Evolutionary conservation across 2,329 filamentous ascomycete genomes (phyloP).

Genomic region (Ascocoryne sarcoides): DNA sequence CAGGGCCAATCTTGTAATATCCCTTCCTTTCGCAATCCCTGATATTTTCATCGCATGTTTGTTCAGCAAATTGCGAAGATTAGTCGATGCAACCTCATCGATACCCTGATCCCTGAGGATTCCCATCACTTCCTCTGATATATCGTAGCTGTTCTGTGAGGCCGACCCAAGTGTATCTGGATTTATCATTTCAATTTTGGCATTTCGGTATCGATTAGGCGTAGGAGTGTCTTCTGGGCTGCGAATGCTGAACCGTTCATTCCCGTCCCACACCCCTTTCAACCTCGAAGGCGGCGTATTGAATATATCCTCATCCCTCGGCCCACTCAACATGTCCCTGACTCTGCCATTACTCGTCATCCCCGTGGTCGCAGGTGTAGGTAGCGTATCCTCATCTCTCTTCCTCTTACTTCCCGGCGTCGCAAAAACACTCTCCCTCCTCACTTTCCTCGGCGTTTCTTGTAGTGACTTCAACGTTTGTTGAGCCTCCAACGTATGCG

Average conservation of each 20-base stretch:
- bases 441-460: constrained; percentile 23
- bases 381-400: constrained; percentile 17
- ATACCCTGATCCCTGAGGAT: constrained; percentile 39
- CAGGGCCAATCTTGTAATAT: constrained; percentile 53
- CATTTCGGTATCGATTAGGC: constrained; percentile 17
- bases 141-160: constrained; percentile 23
- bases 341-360: background rate
- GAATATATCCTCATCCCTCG: constrained; percentile 18
- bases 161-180: background rate
- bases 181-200: constrained; percentile 1
- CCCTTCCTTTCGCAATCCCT: constrained; percentile 56
- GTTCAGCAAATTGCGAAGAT: constrained; percentile 39
- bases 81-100: constrained; percentile 29
- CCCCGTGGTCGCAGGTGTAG: constrained; percentile 20
- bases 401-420: constrained; percentile 26
- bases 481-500: no score
- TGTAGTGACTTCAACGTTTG: no score
- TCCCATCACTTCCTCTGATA: constrained; percentile 40
- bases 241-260: constrained; percentile 13
- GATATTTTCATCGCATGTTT: constrained; percentile 48
- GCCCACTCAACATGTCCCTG: background rate
- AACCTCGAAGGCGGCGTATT: constrained; percentile 11
- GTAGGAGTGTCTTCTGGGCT: constrained; percentile 23
- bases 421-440: constrained; percentile 11
- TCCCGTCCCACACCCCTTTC: constrained; percentile 19